Percentiles rank a stretch among this genome's conserved stretches.
Conservation (phyloP, 2,329 filamentous ascomycete genomes). For the Alternaria ventricosa region DNA sequence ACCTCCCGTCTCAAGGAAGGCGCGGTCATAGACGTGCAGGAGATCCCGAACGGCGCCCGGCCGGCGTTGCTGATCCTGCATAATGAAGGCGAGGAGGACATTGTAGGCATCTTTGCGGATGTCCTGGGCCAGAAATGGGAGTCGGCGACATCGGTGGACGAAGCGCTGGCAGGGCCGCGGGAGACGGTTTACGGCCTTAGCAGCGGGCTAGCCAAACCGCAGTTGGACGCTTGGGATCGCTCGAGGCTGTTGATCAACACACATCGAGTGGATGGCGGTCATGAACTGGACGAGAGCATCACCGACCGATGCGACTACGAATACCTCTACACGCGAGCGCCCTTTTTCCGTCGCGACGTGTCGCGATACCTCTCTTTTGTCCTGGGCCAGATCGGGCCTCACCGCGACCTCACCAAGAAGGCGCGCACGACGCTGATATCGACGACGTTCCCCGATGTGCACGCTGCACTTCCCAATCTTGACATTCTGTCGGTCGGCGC, state of each 20-base stretch:
- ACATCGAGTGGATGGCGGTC: slow-evolving; percentile 71
- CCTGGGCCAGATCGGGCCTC: slow-evolving; percentile 78
- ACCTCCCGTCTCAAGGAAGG: slow-evolving; percentile 41
- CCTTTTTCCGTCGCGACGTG: slow-evolving; percentile 76
- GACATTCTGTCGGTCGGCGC: slow-evolving; percentile 87
- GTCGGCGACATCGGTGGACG: slow-evolving; percentile 62
- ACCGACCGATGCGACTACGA: slow-evolving; percentile 81
- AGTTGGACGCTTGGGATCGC: slow-evolving; percentile 63
- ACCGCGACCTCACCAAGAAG: slow-evolving; percentile 79
- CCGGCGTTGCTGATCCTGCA: slow-evolving; percentile 65
- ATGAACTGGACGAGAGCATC: slow-evolving; percentile 68
- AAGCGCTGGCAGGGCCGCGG: slow-evolving; percentile 62
- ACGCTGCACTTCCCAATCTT: slow-evolving; percentile 80
- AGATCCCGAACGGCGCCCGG: slow-evolving; percentile 38
- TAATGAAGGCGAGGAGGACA: slow-evolving; percentile 72
- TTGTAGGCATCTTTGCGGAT: slow-evolving; percentile 78
- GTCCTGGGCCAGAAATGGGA: slow-evolving; percentile 77
- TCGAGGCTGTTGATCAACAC: slow-evolving; percentile 75
- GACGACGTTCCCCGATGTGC: slow-evolving; percentile 86
- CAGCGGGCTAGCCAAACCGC: slow-evolving; percentile 62
- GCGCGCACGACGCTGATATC: slow-evolving; percentile 83
- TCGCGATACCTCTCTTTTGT: slow-evolving; percentile 81
- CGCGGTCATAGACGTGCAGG: slow-evolving; percentile 43
- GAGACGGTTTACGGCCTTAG: slow-evolving; percentile 73
- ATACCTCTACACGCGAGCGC: slow-evolving; percentile 77